These are phyloP conservation scores for Phytophthora idaei DNA, from an alignment of 352 stramenopile genomes.

Conservation along the genomic window DNA sequence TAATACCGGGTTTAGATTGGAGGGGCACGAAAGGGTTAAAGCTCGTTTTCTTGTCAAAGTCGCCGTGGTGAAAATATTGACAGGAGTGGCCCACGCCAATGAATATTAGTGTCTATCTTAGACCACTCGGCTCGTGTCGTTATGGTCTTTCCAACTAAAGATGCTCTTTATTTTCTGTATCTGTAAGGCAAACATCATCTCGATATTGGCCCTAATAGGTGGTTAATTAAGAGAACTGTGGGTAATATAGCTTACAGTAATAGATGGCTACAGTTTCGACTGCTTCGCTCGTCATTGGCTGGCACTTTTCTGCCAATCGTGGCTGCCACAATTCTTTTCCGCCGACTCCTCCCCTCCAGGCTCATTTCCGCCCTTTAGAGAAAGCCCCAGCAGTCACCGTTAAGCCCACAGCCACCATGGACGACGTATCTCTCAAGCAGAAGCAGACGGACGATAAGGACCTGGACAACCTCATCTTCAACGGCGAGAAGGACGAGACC, in stretches of 20 bases:
- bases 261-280: slow-evolving; percentile 19
- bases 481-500: slow-evolving; percentile 61
- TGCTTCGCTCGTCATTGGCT: slow-evolving; percentile 27
- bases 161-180: no score
- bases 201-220: no score
- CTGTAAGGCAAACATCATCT: no score
- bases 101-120: no score
- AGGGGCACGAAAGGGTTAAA: no score
- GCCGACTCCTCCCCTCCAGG: slow-evolving; percentile 4
- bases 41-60: no score
- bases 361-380: slow-evolving; percentile 28
- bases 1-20: no score
- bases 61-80: no score
- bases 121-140: background rate
- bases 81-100: no score
- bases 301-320: slow-evolving; percentile 33
- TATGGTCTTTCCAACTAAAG: no score
- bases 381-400: slow-evolving; percentile 8
- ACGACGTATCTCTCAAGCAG: slow-evolving; percentile 63
- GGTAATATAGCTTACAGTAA: no score
- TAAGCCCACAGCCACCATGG: slow-evolving; percentile 29
- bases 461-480: slow-evolving; percentile 88
- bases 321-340: slow-evolving; percentile 15
- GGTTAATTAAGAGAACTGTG: no score
- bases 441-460: slow-evolving; percentile 74